Percentiles rank a stretch among this genome's conserved stretches.
Evolutionary conservation across 495 filamentous ascomycete species (phyloP).

Genomic region (Aspergillus bertholletiae): DNA sequence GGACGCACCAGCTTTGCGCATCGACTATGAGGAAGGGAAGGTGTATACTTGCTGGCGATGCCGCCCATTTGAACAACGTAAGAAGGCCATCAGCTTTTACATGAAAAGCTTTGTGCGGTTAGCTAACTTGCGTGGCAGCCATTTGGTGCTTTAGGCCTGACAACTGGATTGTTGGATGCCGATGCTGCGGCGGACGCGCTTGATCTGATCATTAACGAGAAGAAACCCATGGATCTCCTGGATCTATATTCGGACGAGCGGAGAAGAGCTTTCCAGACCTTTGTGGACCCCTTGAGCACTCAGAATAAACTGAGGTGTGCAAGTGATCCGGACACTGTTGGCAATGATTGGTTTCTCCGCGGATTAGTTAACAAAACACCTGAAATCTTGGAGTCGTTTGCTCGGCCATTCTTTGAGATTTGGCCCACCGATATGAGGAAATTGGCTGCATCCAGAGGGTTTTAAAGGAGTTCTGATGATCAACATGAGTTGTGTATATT

Average conservation of each 20-base stretch:
- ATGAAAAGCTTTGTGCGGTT: background rate
- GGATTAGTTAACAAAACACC: background rate
- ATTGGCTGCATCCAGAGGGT: too few relatives aligned
- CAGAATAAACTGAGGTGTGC: conserved; percentile 2
- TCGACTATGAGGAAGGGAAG: conserved; percentile 2
- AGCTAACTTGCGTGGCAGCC: background rate
- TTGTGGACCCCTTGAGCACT: conserved; percentile 1
- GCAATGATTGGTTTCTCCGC: background rate
- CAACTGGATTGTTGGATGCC: conserved; percentile 7
- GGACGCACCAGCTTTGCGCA: conserved; percentile 5
- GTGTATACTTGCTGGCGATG: conserved; percentile 7
- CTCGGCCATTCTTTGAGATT: background rate
- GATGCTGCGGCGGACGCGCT: conserved; percentile 4
- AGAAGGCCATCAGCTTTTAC: background rate
- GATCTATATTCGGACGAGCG: conserved; percentile 4
- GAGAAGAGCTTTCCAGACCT: conserved; percentile 5
- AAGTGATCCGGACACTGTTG: background rate
- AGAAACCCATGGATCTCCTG: background rate
- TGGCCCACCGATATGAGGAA: background rate
- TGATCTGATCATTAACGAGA: conserved; percentile 4
- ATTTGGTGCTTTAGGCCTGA: conserved; percentile 4
- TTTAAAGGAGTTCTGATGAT: too few relatives aligned
- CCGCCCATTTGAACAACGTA: conserved; percentile 6
- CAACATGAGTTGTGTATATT: too few relatives aligned
- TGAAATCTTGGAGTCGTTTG: background rate